Percentiles rank a stretch among this genome's conserved stretches.
Conservation (phyloP, 208 protist species). For the Trypanosoma grayi region DNA sequence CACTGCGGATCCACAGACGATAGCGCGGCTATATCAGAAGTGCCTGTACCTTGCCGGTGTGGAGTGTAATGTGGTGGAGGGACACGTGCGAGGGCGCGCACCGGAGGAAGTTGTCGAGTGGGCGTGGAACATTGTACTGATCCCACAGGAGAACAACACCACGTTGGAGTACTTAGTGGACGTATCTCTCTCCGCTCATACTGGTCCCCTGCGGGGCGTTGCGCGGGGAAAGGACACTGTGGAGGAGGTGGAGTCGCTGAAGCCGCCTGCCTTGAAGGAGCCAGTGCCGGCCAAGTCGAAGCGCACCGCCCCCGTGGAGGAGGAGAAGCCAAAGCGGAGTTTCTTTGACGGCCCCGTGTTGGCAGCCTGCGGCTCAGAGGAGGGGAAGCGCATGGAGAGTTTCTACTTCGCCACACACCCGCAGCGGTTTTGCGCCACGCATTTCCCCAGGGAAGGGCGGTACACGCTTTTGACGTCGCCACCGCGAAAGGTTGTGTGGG, state of each 20-base stretch:
- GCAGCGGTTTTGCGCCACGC: conserved; percentile 49
- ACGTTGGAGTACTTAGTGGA: conserved; percentile 58
- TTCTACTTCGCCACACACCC: conserved; percentile 83
- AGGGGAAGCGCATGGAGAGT: conserved; percentile 28
- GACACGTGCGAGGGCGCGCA: conserved; percentile 46
- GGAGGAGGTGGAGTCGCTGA: not conserved
- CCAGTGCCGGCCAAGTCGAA: conserved; percentile 5
- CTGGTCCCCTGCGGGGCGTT: conserved; percentile 28
- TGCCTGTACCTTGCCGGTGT: conserved; percentile 51
- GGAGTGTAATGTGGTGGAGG: conserved; percentile 46
- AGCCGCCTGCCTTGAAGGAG: not conserved
- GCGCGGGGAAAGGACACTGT: conserved; percentile 2
- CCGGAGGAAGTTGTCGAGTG: conserved; percentile 58
- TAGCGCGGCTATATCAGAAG: conserved; percentile 59
- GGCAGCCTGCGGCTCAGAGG: not conserved
- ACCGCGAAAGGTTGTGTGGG: conserved; percentile 49
- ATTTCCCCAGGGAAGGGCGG: conserved; percentile 38
- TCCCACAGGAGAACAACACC: conserved; percentile 25
- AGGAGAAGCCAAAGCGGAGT: conserved; percentile 9
- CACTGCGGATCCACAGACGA: conserved; percentile 26
- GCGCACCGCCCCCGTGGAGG: not conserved
- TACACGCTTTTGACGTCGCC: conserved; percentile 42
- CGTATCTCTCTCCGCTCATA: conserved; percentile 40
- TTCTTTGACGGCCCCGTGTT: conserved; percentile 18
- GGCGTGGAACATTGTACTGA: conserved; percentile 70